Percentiles rank a stretch among this genome's conserved stretches.
phyloP scores from a whole-genome alignment of 257 asterid genomes.

The Solanum megistacrolobum region DNA sequence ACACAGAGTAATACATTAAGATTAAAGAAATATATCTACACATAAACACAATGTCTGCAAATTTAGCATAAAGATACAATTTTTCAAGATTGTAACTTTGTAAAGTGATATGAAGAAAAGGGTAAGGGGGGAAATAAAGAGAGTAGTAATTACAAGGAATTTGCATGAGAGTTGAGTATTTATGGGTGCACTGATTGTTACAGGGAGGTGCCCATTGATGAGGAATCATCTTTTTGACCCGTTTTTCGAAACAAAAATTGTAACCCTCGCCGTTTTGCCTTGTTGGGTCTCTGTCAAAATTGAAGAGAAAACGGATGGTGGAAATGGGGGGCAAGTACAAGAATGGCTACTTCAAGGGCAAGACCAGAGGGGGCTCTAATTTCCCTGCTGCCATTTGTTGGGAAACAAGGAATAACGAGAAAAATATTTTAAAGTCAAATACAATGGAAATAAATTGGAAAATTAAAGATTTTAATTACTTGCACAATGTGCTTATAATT shows the following conservation, averaged over 20 bases:
- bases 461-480: neutral
- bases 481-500: neutral
- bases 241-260: neutral
- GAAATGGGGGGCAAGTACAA: neutral
- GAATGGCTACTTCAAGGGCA: neutral
- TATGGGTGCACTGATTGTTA: conserved; percentile 68
- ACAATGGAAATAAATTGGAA: neutral
- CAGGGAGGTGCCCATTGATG: conserved; percentile 81
- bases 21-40: neutral
- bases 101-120: neutral
- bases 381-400: neutral
- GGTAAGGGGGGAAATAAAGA: neutral
- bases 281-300: neutral
- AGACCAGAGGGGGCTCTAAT: neutral
- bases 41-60: neutral
- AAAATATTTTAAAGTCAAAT: neutral
- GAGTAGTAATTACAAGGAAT: conserved; percentile 51
- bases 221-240: conserved; percentile 31
- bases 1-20: neutral
- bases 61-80: neutral
- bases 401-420: neutral
- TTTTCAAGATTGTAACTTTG: neutral
- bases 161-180: conserved; percentile 70
- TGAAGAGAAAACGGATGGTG: neutral
- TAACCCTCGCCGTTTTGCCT: neutral